Evolutionary conservation across 1,284 basidiomycete genomes (phyloP).

Genomic region (Cryptococcus hybrid): DNA sequence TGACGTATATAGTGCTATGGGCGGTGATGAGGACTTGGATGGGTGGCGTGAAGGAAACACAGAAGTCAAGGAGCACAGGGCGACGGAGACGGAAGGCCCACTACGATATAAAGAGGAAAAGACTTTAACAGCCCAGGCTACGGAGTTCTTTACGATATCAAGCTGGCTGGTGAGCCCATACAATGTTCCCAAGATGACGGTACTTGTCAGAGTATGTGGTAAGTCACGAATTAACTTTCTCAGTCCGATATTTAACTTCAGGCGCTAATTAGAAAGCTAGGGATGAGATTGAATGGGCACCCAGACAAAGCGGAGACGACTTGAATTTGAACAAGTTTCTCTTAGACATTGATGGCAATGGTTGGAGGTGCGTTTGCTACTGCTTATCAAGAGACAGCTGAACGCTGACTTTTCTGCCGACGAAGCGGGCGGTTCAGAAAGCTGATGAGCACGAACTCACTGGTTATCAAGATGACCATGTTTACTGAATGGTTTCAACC

Average conservation of each 20-base stretch:
- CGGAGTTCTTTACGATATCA: slow-evolving; percentile 28
- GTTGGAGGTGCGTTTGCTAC: slow-evolving; percentile 39
- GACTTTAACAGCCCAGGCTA: slow-evolving; percentile 13
- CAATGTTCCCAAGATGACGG: slow-evolving; percentile 46
- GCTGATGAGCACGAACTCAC: slow-evolving; percentile 51
- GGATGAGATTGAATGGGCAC: slow-evolving; percentile 38
- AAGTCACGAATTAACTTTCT: slow-evolving; percentile 14
- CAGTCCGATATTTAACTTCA: background rate
- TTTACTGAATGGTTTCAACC: slow-evolving; percentile 50
- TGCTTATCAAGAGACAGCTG: background rate
- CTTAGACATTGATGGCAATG: slow-evolving; percentile 54
- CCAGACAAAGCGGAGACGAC: slow-evolving; percentile 25
- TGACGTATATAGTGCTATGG: background rate
- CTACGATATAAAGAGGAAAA: slow-evolving; percentile 23
- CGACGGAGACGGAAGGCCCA: slow-evolving; percentile 40
- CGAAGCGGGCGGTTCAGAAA: slow-evolving; percentile 37
- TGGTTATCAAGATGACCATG: slow-evolving; percentile 53
- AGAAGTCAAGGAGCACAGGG: slow-evolving; percentile 48
- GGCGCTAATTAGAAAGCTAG: slow-evolving; percentile 11
- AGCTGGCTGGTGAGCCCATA: slow-evolving; percentile 39
- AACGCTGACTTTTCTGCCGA: slow-evolving; percentile 9
- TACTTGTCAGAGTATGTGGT: slow-evolving; percentile 43
- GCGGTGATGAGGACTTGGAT: background rate
- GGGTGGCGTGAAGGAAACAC: slow-evolving; percentile 20
- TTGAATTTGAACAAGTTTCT: slow-evolving; percentile 50